Conservation (phyloP, 108 stramenopile genomes). For the Conticribra weissflogii region DNA sequence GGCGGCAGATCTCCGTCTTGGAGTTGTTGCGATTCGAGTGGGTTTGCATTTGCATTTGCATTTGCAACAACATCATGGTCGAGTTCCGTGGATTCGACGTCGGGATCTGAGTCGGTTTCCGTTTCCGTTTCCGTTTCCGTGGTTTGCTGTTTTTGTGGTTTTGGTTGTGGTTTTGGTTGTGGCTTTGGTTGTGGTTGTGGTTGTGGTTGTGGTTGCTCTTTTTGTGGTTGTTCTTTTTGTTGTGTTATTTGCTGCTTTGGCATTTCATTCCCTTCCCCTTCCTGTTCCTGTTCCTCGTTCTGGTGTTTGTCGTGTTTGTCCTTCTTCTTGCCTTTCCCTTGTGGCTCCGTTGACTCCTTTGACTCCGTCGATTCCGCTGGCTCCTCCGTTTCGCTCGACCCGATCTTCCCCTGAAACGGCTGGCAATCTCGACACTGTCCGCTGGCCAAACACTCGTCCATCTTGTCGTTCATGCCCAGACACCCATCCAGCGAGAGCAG, state of each 20-base stretch:
- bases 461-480: slow-evolving; percentile 35
- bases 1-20: not conserved
- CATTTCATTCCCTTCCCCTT: slow-evolving; percentile 2
- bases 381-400: too few species aligned
- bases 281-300: not conserved
- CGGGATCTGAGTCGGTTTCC: not conserved
- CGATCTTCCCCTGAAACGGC: slow-evolving; percentile 24
- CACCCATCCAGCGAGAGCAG: slow-evolving; percentile 37
- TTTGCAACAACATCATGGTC: too few species aligned
- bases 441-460: slow-evolving; percentile 37
- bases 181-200: too few species aligned
- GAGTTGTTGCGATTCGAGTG: too few species aligned
- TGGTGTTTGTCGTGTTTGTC: not conserved
- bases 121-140: not conserved
- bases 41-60: too few species aligned
- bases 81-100: not conserved
- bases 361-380: too few species aligned
- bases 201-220: too few species aligned
- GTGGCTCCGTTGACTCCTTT: too few species aligned
- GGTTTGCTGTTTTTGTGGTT: too few species aligned
- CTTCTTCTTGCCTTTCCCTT: not conserved
- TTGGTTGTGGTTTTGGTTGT: too few species aligned
- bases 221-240: too few species aligned
- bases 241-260: too few species aligned
- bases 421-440: slow-evolving; percentile 39